Evolutionary conservation across 805 yeast genomes (phyloP), one percentile per base, ranked within the genome.

Genomic region (Isabelozyma heimii): DNA sequence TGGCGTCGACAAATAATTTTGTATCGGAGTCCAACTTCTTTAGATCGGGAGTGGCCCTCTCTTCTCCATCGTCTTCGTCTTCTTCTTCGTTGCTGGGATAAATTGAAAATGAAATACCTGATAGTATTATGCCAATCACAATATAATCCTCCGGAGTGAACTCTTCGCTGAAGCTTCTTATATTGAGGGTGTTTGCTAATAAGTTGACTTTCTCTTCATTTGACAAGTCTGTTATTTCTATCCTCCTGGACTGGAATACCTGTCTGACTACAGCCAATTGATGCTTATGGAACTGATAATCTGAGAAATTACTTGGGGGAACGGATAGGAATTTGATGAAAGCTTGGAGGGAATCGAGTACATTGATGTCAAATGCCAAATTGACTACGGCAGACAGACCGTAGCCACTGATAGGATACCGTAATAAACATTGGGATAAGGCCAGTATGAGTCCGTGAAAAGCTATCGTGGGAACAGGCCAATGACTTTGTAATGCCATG

Each of bases 41-140:
- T 15, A 13, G 9, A 8, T 14, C 9, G 17, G 12, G 17, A 3
- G 8, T 40, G n/a, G 27, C 47, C 9, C 56, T 58, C 30, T 49
- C 59, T 8, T 54, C 58, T 15, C 54, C 56, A 35, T 61, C 67
- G 20, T 57, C 63, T 28, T 59, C 57, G 20, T 60, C 51, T 47
- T 52, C 54, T 7, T 35, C 44, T 12, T 47, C 43, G 35, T 30
- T 30, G 35, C 35, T 13, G n/a, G n/a, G 10, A 10, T 30, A 30
- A 20, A 63, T 42, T 7, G 64, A 52, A 37, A 62, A 59, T n/a
- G 54, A 40, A 14, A 62, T 47, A 9, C 44, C 37, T 7, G 56
- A 49, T 17, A 67, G 55, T 13, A 66, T 54, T 4, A 55, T 45
- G 1, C 55, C 60, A 12, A 67, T 44, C 6, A 55, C 39, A 12